Conservation (phyloP, 306 rosid genomes). For the Sphenostylis stenocarpa region DNA sequence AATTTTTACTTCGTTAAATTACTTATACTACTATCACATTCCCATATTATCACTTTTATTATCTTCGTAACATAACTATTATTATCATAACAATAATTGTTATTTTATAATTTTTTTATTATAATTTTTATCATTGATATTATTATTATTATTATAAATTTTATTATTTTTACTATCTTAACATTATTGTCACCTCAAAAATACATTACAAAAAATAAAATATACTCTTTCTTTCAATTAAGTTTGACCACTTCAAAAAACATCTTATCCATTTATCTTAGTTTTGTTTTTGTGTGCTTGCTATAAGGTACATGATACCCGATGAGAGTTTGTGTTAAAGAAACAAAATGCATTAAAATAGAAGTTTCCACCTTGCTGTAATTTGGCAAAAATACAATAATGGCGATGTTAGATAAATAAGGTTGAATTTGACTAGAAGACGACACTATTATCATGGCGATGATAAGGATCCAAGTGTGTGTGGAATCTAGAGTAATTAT, state of each 20-base stretch:
- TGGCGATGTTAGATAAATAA: background rate
- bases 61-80: too few species aligned
- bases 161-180: too few species aligned
- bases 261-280: background rate
- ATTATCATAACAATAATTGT: too few species aligned
- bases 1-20: too few species aligned
- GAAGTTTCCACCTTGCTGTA: background rate
- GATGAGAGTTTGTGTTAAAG: background rate
- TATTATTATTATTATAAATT: too few species aligned
- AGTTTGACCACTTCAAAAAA: background rate
- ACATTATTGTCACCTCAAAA: too few species aligned
- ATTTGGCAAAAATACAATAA: constrained; percentile 13
- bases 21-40: too few species aligned
- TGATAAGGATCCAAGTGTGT: constrained; percentile 34
- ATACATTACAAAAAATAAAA: too few species aligned
- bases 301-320: background rate
- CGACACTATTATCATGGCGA: background rate
- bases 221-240: background rate
- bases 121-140: too few species aligned
- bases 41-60: too few species aligned
- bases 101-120: too few species aligned
- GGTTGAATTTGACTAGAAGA: background rate
- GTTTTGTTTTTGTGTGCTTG: background rate
- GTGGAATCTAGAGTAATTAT: background rate
- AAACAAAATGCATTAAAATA: background rate